These are phyloP conservation scores for Graphilbum fragrans DNA, from an alignment of 2,329 filamentous ascomycete genomes.

Conservation along the genomic window DNA sequence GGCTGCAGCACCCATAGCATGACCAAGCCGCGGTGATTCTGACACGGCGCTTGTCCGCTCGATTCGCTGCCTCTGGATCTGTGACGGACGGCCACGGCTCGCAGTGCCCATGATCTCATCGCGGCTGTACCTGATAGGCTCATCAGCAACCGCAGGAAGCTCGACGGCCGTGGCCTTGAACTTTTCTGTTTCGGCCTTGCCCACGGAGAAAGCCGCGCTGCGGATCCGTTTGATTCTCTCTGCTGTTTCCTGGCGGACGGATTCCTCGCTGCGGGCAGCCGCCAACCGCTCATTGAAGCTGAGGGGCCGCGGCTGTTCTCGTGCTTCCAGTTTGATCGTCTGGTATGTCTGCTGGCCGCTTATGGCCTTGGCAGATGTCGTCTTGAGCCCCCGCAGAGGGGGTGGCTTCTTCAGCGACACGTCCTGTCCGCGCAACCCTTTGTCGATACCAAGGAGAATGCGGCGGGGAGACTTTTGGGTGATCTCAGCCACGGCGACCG, in stretches of 20 bases:
- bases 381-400: slow-evolving; percentile 10
- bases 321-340: slow-evolving; percentile 13
- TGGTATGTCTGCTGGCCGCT: neutral
- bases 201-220: slow-evolving; percentile 44
- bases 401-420: slow-evolving; percentile 71
- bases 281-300: slow-evolving; percentile 82
- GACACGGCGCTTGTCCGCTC: neutral
- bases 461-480: slow-evolving; percentile 65
- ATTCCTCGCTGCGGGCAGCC: slow-evolving; percentile 49
- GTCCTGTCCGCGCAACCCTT: slow-evolving; percentile 68
- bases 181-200: slow-evolving; percentile 43
- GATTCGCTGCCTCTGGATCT: no score
- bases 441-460: slow-evolving; percentile 77
- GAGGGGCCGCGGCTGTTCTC: slow-evolving; percentile 23
- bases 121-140: slow-evolving; percentile 44
- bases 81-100: neutral
- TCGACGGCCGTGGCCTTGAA: slow-evolving; percentile 47
- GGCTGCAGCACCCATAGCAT: no score
- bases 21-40: no score
- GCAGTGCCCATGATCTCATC: slow-evolving; percentile 43
- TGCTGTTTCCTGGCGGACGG: slow-evolving; percentile 34
- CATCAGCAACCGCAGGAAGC: slow-evolving; percentile 34
- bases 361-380: slow-evolving; percentile 23
- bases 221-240: slow-evolving; percentile 40
- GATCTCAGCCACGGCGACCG: slow-evolving; percentile 29